These are phyloP conservation scores for Pythium dissimile DNA, from an alignment of 352 stramenopile species.

Conservation along the genomic window DNA sequence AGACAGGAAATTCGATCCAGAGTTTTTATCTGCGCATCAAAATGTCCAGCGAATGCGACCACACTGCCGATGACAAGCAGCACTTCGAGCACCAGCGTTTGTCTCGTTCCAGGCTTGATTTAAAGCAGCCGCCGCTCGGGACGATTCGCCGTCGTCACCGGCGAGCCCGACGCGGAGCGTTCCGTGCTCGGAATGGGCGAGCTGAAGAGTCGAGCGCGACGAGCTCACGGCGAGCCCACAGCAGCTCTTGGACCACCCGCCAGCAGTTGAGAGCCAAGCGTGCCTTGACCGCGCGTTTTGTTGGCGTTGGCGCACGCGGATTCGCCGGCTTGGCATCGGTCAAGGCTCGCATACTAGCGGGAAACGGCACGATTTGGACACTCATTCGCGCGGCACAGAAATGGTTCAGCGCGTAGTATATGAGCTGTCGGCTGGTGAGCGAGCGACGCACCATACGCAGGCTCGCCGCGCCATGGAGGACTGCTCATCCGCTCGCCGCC, in stretches of 20 bases:
- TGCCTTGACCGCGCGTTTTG: neutral
- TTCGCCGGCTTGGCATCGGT: neutral
- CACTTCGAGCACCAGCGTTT: constrained; percentile 1
- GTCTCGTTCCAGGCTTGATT: constrained; percentile 11
- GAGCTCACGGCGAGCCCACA: constrained; percentile 19
- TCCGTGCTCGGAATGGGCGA: constrained; percentile 16
- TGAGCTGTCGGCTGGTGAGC: constrained; percentile 9
- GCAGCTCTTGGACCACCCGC: constrained; percentile 16
- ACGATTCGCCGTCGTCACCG: neutral
- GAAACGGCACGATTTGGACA: constrained; percentile 25
- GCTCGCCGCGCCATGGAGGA: constrained; percentile 1
- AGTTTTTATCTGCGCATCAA: neutral
- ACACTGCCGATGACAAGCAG: constrained; percentile 7
- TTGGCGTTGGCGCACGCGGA: neutral
- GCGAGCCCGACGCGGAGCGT: constrained; percentile 12
- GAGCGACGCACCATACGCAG: constrained; percentile 16
- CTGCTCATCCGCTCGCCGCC: neutral
- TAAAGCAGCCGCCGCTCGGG: neutral
- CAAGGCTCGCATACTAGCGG: constrained; percentile 11
- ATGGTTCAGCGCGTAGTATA: constrained; percentile 23
- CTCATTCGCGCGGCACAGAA: constrained; percentile 5
- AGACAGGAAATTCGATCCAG: neutral
- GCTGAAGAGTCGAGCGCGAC: constrained; percentile 16
- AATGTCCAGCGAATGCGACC: neutral
- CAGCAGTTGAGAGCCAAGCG: constrained; percentile 8